Percentiles rank a stretch among this genome's conserved stretches.
phyloP scores from a whole-genome alignment of 2,329 filamentous ascomycete genomes.

The Fusarium buxicola region DNA sequence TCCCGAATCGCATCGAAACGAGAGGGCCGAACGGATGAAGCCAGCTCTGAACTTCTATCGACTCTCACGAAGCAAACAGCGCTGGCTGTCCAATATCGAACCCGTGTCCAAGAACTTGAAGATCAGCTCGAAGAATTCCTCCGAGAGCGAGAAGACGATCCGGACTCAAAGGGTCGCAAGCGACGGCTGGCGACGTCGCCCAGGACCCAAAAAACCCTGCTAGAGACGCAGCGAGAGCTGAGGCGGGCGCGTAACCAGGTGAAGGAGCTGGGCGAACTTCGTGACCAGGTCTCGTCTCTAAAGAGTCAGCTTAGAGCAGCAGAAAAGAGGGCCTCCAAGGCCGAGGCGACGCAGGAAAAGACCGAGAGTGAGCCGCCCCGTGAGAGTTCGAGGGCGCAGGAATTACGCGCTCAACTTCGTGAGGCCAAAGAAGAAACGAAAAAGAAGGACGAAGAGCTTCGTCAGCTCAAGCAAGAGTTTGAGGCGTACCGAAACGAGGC shows the following conservation, averaged over 20 bases:
- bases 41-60: conserved; percentile 61
- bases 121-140: conserved; percentile 58
- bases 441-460: conserved; percentile 63
- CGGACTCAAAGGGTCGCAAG: conserved; percentile 47
- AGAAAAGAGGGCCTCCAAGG: conserved; percentile 57
- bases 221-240: conserved; percentile 66
- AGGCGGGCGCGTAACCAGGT: conserved; percentile 65
- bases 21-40: conserved; percentile 52
- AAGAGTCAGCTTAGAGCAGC: conserved; percentile 63
- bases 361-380: conserved; percentile 31
- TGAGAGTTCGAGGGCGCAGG: conserved; percentile 48
- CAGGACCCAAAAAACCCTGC: conserved; percentile 61
- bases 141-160: conserved; percentile 51
- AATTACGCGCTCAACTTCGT: conserved; percentile 57
- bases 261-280: conserved; percentile 62
- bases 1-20: conserved; percentile 61
- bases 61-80: conserved; percentile 69
- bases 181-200: conserved; percentile 59
- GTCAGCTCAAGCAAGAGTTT: conserved; percentile 63
- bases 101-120: conserved; percentile 70
- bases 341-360: conserved; percentile 52
- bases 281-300: conserved; percentile 64
- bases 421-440: conserved; percentile 57
- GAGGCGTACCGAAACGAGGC: conserved; percentile 65
- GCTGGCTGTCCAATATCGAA: conserved; percentile 67